These are phyloP conservation scores for Saccharomycopsis sp. DNA, from an alignment of 805 yeast species.

Conservation along the genomic window DNA sequence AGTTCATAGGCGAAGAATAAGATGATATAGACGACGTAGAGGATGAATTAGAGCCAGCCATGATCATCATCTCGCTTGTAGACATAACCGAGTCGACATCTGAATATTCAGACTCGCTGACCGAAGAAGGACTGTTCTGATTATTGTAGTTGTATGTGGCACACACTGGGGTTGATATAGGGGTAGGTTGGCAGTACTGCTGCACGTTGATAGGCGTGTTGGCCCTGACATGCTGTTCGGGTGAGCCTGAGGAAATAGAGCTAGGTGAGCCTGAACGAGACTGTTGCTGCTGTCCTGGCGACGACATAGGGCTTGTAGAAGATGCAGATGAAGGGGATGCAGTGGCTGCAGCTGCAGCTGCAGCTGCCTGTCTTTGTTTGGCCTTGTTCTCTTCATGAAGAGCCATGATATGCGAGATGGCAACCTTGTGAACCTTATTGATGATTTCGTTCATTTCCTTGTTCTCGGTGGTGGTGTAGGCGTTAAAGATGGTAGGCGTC, in stretches of 20 bases:
- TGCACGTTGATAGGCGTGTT: neutral
- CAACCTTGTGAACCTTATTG: conserved; percentile 19
- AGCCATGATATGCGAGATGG: conserved; percentile 22
- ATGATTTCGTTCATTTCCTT: conserved; percentile 18
- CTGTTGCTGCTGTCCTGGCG: conserved; percentile 4
- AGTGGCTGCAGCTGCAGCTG: neutral
- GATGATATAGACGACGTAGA: conserved; percentile 33
- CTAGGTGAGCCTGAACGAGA: neutral
- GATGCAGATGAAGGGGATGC: neutral
- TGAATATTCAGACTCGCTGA: conserved; percentile 9
- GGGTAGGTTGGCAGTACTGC: conserved; percentile 24
- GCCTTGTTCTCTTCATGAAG: conserved; percentile 19
- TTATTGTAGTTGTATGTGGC: conserved; percentile 20
- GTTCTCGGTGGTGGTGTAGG: conserved; percentile 14
- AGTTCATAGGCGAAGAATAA: conserved; percentile 17
- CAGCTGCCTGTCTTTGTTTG: neutral
- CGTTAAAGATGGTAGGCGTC: conserved; percentile 17
- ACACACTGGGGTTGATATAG: conserved; percentile 26
- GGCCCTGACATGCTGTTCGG: neutral
- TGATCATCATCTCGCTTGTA: neutral
- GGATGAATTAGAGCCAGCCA: conserved; percentile 28
- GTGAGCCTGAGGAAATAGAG: neutral
- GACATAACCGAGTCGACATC: conserved; percentile 20
- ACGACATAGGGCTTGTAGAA: neutral
- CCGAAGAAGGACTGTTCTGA: conserved; percentile 7